Evolutionary conservation across 371 early-diverging fungal species (phyloP).

Genomic region (Mucor mucedo): DNA sequence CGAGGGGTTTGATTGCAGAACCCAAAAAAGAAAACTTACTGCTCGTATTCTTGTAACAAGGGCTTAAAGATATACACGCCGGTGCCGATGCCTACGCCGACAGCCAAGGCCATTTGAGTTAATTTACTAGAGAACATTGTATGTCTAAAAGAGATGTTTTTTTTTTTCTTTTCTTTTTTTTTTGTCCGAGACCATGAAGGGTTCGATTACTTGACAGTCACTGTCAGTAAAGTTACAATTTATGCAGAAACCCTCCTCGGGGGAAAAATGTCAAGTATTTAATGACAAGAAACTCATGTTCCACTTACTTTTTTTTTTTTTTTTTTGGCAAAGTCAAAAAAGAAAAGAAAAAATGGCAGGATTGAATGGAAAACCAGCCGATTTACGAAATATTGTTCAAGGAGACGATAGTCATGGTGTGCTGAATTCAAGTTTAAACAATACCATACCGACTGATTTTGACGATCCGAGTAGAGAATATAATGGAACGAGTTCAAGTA

Average conservation of each 20-base stretch:
- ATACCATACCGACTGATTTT: slow-evolving; percentile 2
- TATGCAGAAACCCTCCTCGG: neutral
- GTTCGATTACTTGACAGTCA: slow-evolving; percentile 2
- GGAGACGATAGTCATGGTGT: slow-evolving; percentile 15
- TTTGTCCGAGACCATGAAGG: slow-evolving; percentile 3
- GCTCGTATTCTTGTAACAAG: slow-evolving; percentile 49
- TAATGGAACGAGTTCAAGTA: neutral
- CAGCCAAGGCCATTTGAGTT: slow-evolving; percentile 35
- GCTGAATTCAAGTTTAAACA: slow-evolving; percentile 1
- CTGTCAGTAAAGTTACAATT: neutral
- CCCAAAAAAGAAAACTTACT: slow-evolving; percentile 27
- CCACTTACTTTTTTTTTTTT: neutral
- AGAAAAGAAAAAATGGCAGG: neutral
- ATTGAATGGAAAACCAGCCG: slow-evolving; percentile 2
- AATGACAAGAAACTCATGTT: neutral
- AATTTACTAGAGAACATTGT: slow-evolving; percentile 28
- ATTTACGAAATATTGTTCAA: slow-evolving; percentile 15
- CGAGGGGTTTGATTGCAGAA: neutral
- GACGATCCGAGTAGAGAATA: neutral
- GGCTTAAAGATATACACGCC: slow-evolving; percentile 54
- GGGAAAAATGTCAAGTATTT: neutral
- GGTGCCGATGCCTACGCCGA: slow-evolving; percentile 51
- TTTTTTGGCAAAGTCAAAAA: neutral
- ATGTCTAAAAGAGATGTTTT: slow-evolving; percentile 1
- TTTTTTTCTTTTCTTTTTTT: neutral